Base-by-base conservation (phyloP, 2,329 filamentous ascomycete genomes). In the Pseudocercospora pini-densiflorae region DNA sequence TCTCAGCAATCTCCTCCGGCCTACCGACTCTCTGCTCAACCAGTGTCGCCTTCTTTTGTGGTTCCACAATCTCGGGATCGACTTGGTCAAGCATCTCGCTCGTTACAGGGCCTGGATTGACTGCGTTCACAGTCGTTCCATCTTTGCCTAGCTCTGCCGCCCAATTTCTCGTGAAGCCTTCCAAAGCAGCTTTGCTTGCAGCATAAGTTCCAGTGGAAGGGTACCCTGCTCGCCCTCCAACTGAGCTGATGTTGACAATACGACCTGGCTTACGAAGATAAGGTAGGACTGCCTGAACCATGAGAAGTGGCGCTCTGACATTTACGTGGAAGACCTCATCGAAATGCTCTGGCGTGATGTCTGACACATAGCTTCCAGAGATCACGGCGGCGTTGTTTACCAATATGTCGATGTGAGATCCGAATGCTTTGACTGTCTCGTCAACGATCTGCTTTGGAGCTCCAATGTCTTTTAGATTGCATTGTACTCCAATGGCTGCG, bases 101-200 rank as follows among this genome's bases (percentile, higher is more conserved):
- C 76, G 84, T 77, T 5, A 88, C 84, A 0, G 88, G 87, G 0
- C 88, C 88, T 0, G 87, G 87, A 21, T 84, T 84, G 2, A 90
- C 84, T 0, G 82, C 81, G 69, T 90, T 90, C 27, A 88, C 87
- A 0, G 87, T 89, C 65, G 86, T 86, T 0, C 87, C 86, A 64
- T 82, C 77, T 3, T 67, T 73, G 0, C 87, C 87, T 8, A 90
- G 77, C 76, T 90, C 88, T 0, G 81, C 80, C 0, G 88, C 88
- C 82, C 86, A 86, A 53, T 80, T 83, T 6, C 87, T 79, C 9
- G 88, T 90, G 62, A 89, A 75, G 0, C 83, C 86, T 74, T 90
- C 87, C 16, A 90, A 74, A 5, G 87, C 88, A 0, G 85, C 86
- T 73, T 90, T 90, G 4, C 83, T 85, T 0, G 84, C 83, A 55